Evolutionary conservation across 2,329 filamentous ascomycete genomes (phyloP), one percentile per base, ranked within the genome.

Genomic region (Alternaria arbusti): DNA sequence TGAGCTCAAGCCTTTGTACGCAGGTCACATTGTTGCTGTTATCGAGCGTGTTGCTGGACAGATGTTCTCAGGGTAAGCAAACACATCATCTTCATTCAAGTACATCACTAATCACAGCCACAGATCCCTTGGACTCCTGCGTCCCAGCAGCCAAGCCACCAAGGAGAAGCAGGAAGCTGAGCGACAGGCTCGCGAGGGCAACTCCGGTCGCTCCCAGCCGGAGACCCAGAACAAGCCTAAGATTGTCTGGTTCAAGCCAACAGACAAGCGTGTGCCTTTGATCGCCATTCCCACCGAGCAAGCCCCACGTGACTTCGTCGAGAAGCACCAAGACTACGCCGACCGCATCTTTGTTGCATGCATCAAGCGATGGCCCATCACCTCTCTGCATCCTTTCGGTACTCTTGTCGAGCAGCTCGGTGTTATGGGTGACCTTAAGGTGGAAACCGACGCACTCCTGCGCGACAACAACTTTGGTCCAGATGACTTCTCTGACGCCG

Each of bases 191-290:
- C 90, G 95, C 71, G 95, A 98, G 78, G 95, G 94, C 66, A 87
- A 85, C 69, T 86, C 87, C 57, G 90, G 91, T 66, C 87, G 87
- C 64, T 88, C 90, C 57, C 90, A 96, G 69, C 92, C 94, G 65
- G 90, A 91, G 69, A 92, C 94, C 57, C 94, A 96, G 79, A 96
- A 99, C 69, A 97, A 97, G 83, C 96, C 96, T 67, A 99, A 99
- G 89, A 99, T 99, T 82, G 96, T 99, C 45, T 99, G 96, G 96
- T 99, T 99, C 85, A 99, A 99, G 86, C 96, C 96, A 62, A 99
- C 96, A 1, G 96, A 99, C 83, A 98, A 99, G 88, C 93, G 96
- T 77, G 96, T 99, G 51, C 96, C 96, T 54, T 86, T 99, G 70
- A 99, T 99, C 80, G 96, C 96, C 57, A 99, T 99, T 69, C 96